Evolutionary conservation across 139 green algal species (phyloP).

Genomic region (Trebouxia sp.): DNA sequence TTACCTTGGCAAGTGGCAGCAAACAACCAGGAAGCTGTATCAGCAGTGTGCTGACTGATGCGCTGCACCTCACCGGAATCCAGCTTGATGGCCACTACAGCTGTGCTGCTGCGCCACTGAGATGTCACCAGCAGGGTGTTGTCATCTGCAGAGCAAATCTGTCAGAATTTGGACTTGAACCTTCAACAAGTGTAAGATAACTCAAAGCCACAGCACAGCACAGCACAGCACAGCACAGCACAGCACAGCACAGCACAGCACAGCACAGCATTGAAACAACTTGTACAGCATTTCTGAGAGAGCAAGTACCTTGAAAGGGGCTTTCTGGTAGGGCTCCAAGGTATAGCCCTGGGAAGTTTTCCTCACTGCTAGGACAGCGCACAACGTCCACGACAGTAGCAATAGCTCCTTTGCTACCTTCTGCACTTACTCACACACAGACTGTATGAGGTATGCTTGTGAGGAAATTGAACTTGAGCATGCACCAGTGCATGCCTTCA

Average conservation of each 20-base stretch:
- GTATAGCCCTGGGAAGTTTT: conserved; percentile 67
- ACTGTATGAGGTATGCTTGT: too few relatives aligned
- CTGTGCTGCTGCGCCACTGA: conserved; percentile 67
- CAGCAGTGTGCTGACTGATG: neutral
- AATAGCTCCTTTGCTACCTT: neutral
- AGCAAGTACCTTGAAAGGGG: conserved; percentile 37
- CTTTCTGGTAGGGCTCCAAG: conserved; percentile 35
- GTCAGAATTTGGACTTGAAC: too few relatives aligned
- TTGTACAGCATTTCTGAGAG: neutral
- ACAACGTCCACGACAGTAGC: conserved; percentile 25
- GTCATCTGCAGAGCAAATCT: conserved; percentile 8
- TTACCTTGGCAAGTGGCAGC: neutral
- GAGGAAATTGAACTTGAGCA: too few relatives aligned
- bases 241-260: conserved; percentile 7
- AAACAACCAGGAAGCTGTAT: neutral
- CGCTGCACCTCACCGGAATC: conserved; percentile 39
- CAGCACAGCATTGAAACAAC: neutral
- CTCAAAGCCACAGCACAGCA: neutral
- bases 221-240: neutral
- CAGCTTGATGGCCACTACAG: conserved; percentile 66
- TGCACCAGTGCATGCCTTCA: too few relatives aligned
- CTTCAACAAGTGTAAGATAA: too few relatives aligned
- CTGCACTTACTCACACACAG: neutral
- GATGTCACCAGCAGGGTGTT: conserved; percentile 66
- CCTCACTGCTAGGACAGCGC: neutral